A percentile compares a stretch with the other conserved stretches of the same genome.
Conservation (phyloP, 2,329 filamentous ascomycete genomes). For the Pyrenochaeta sp. region DNA sequence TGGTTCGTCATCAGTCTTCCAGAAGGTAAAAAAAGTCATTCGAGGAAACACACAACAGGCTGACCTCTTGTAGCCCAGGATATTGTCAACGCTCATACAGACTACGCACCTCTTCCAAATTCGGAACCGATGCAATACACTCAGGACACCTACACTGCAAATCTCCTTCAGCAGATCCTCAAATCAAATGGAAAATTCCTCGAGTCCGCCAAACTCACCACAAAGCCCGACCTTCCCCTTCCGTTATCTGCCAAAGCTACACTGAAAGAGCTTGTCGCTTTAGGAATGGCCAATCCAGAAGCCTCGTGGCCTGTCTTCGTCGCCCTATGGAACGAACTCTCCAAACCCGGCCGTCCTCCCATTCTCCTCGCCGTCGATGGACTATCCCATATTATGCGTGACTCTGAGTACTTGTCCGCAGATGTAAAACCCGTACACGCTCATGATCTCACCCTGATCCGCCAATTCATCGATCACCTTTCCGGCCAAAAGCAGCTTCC, state of each 20-base stretch:
- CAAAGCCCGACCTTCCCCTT: slow-evolving; percentile 66
- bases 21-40: slow-evolving; percentile 69
- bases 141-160: slow-evolving; percentile 80
- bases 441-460: slow-evolving; percentile 80
- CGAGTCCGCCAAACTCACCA: slow-evolving; percentile 58
- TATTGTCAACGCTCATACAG: slow-evolving; percentile 78
- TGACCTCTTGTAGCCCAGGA: slow-evolving; percentile 71
- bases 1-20: slow-evolving; percentile 92
- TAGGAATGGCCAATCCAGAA: slow-evolving; percentile 77
- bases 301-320: slow-evolving; percentile 81
- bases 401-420: slow-evolving; percentile 77
- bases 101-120: slow-evolving; percentile 75
- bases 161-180: slow-evolving; percentile 75
- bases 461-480: slow-evolving; percentile 77
- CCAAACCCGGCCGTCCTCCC: slow-evolving; percentile 63
- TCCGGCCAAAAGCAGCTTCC: slow-evolving; percentile 56
- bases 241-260: slow-evolving; percentile 66
- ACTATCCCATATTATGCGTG: slow-evolving; percentile 80
- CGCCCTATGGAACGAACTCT: slow-evolving; percentile 83
- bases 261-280: slow-evolving; percentile 72
- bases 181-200: slow-evolving; percentile 77
- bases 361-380: slow-evolving; percentile 82
- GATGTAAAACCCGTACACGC: slow-evolving; percentile 80
- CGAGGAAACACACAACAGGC: slow-evolving; percentile 4
- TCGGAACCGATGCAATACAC: slow-evolving; percentile 67